A percentile compares a stretch with the other conserved stretches of the same genome.
Evolutionary conservation across 2,329 filamentous ascomycete genomes (phyloP).

Genomic region (Ciborinia camelliae): DNA sequence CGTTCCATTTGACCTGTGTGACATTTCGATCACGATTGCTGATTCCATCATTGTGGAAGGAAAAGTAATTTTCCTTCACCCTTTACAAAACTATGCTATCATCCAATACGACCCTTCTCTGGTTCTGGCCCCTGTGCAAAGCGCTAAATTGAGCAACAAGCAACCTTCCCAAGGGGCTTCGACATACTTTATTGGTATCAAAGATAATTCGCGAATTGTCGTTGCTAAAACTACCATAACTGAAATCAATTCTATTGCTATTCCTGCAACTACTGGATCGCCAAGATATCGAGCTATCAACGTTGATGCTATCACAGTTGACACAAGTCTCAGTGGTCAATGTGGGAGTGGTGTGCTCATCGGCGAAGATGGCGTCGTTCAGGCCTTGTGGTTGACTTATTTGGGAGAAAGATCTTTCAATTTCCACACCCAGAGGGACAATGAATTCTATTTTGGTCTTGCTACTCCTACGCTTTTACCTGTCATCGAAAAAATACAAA

Average conservation of each 20-base stretch:
- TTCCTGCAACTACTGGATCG: slow-evolving; percentile 87
- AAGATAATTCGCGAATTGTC: slow-evolving; percentile 89
- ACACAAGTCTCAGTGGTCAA: slow-evolving; percentile 85
- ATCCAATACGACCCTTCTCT: slow-evolving; percentile 91
- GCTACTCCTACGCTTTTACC: slow-evolving; percentile 85
- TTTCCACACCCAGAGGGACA: slow-evolving; percentile 81
- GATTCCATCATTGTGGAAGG: slow-evolving; percentile 93
- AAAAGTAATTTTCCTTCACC: slow-evolving; percentile 93
- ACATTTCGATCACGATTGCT: slow-evolving; percentile 93
- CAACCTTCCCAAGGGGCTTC: slow-evolving; percentile 89
- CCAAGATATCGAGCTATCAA: slow-evolving; percentile 94
- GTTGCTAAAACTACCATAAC: slow-evolving; percentile 93
- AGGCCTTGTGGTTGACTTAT: slow-evolving; percentile 95
- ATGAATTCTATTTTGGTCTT: slow-evolving; percentile 93
- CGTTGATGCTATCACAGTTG: slow-evolving; percentile 93
- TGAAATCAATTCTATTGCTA: slow-evolving; percentile 94
- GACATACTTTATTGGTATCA: slow-evolving; percentile 97
- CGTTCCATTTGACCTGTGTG: slow-evolving; percentile 93
- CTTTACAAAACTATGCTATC: slow-evolving; percentile 93
- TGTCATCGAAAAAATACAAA: slow-evolving; percentile 81
- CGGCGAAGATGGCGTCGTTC: slow-evolving; percentile 84
- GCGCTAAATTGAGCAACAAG: slow-evolving; percentile 75
- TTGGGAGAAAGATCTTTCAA: slow-evolving; percentile 83
- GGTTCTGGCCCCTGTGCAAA: slow-evolving; percentile 90
- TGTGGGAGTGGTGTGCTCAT: slow-evolving; percentile 93